These are phyloP conservation scores for Exophiala phaeomuriformis DNA, from an alignment of 2,329 filamentous ascomycete species.

Conservation along the genomic window DNA sequence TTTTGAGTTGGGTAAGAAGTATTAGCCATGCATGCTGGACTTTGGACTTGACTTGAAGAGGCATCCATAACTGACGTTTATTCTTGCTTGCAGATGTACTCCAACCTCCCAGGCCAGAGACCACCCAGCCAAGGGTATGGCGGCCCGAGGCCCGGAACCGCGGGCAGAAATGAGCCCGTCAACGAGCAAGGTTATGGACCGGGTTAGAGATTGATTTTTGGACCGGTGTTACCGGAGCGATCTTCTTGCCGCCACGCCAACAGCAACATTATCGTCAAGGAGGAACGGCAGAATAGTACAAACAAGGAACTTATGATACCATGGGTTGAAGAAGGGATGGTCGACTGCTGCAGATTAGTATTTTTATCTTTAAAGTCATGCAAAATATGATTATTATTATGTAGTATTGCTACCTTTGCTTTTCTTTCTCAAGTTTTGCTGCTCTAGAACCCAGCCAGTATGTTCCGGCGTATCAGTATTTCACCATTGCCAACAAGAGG, in stretches of 20 bases:
- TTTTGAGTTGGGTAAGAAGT: neutral
- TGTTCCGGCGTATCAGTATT: too few species aligned
- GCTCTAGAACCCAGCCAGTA: too few species aligned
- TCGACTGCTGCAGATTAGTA: neutral
- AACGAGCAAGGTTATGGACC: conserved; percentile 26
- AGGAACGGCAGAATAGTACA: too few species aligned
- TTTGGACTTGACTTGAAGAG: neutral
- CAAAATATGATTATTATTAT: neutral
- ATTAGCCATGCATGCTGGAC: neutral
- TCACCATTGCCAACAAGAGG: too few species aligned
- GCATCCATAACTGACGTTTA: neutral
- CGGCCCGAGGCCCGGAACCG: conserved; percentile 23
- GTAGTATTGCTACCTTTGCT: too few species aligned
- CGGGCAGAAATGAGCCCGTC: conserved; percentile 21
- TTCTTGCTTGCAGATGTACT: conserved; percentile 22
- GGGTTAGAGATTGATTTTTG: conserved; percentile 10
- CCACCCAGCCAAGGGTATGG: conserved; percentile 27
- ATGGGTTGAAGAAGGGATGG: conserved; percentile 1
- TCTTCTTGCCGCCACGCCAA: too few species aligned
- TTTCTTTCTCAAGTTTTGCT: too few species aligned
- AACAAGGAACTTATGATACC: neutral
- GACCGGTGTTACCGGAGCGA: neutral
- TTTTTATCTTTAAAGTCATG: neutral
- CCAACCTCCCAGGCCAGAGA: conserved; percentile 21
- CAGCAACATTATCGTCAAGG: too few species aligned